These are phyloP conservation scores for Chloroidium sp. DNA, from an alignment of 163 green algal genomes.

Conservation along the genomic window DNA sequence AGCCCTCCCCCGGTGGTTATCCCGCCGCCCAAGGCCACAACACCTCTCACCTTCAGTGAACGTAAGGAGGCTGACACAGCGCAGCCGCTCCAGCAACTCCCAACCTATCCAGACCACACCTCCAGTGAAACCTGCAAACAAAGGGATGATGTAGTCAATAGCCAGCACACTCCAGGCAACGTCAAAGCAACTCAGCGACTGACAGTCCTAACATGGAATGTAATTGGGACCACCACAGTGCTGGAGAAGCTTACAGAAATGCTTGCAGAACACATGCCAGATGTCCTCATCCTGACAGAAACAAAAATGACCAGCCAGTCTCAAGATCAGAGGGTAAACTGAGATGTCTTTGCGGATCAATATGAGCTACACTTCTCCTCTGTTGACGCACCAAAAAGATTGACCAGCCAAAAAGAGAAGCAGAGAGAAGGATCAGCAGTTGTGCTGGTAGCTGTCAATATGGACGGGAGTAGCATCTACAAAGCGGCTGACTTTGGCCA, in stretches of 20 bases:
- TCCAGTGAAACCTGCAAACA: neutral
- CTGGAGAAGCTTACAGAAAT: neutral
- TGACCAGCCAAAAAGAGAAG: neutral
- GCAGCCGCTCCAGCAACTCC: neutral
- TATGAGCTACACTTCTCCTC: neutral
- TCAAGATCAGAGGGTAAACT: no score
- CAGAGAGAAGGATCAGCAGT: neutral
- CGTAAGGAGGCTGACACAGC: neutral
- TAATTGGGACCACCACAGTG: neutral
- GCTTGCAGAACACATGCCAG: neutral
- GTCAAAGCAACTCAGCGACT: neutral
- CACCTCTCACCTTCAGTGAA: neutral
- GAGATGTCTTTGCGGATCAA: neutral
- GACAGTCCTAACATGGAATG: conserved; percentile 1
- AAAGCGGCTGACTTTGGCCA: no score
- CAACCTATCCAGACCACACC: neutral
- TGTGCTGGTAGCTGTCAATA: neutral
- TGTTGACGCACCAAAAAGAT: neutral
- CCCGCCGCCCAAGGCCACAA: neutral
- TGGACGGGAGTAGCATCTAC: no score
- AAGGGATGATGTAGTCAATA: neutral
- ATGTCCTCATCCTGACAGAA: neutral
- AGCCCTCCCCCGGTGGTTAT: no score
- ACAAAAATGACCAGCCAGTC: neutral
- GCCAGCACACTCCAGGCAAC: neutral